A percentile compares a stretch with the other conserved stretches of the same genome.
Evolutionary conservation across 2,329 filamentous ascomycete species (phyloP).

Genomic region (Talaromyces pinophilus): DNA sequence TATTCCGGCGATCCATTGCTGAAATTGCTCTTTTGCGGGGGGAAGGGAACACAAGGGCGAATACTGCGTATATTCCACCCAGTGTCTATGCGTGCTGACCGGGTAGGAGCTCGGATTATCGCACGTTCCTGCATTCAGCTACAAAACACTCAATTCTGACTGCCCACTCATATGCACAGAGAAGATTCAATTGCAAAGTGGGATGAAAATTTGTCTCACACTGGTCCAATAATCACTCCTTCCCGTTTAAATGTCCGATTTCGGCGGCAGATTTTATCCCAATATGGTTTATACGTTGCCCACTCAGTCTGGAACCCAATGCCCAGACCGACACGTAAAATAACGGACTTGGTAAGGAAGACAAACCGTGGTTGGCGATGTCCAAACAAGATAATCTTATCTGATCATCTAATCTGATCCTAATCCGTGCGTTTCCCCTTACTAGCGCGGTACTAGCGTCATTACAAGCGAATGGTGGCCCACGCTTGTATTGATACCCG

Average conservation of each 20-base stretch:
- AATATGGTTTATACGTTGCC: background rate
- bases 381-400: conserved; percentile 6
- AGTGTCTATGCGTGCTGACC: background rate
- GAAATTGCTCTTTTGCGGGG: background rate
- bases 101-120: background rate
- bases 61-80: background rate
- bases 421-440: background rate
- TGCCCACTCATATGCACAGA: too few relatives aligned
- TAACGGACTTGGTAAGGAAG: background rate
- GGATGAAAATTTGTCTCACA: background rate
- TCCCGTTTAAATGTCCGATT: background rate
- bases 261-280: background rate
- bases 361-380: background rate
- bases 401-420: conserved; percentile 21
- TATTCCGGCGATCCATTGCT: background rate
- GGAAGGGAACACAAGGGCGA: too few relatives aligned
- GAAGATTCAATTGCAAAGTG: background rate
- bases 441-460: background rate
- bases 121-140: too few relatives aligned
- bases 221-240: background rate
- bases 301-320: background rate
- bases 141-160: too few relatives aligned
- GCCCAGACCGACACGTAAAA: background rate
- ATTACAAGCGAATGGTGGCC: background rate
- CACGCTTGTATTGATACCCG: background rate